These are phyloP conservation scores for Xylariaceae sp. DNA, from an alignment of 2,329 filamentous ascomycete genomes.

Conservation along the genomic window DNA sequence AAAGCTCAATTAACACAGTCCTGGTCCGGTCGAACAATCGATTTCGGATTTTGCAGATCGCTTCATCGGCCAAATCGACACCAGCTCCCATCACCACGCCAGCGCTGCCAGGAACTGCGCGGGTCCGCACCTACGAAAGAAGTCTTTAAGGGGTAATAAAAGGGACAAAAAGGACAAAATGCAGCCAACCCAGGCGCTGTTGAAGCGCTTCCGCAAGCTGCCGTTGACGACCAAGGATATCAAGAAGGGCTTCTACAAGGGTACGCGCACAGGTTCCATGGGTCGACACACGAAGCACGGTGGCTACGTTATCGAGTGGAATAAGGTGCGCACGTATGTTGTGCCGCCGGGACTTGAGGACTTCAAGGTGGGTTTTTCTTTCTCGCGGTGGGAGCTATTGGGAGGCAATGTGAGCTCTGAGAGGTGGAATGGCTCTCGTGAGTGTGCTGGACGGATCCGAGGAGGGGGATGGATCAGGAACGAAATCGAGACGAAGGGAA, in stretches of 20 bases:
- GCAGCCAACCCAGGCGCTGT: constrained; percentile 64
- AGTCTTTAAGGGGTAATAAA: neutral
- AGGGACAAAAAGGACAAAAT: constrained; percentile 39
- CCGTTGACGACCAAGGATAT: constrained; percentile 88
- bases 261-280: constrained; percentile 82
- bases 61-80: neutral
- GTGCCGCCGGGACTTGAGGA: constrained; percentile 63
- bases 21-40: neutral
- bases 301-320: constrained; percentile 76
- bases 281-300: constrained; percentile 79
- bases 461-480: no score
- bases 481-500: no score
- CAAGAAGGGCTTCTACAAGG: constrained; percentile 95
- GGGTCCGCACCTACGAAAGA: neutral
- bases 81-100: neutral
- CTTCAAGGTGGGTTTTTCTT: constrained; percentile 58
- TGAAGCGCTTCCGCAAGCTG: constrained; percentile 65
- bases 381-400: neutral
- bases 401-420: neutral
- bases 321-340: constrained; percentile 85
- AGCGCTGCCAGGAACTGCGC: neutral
- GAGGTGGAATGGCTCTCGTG: no score
- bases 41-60: constrained; percentile 14
- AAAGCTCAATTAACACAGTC: neutral
- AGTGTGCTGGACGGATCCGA: no score